Conservation (phyloP, 495 filamentous ascomycete species). For the Cladorrhinum samala region DNA sequence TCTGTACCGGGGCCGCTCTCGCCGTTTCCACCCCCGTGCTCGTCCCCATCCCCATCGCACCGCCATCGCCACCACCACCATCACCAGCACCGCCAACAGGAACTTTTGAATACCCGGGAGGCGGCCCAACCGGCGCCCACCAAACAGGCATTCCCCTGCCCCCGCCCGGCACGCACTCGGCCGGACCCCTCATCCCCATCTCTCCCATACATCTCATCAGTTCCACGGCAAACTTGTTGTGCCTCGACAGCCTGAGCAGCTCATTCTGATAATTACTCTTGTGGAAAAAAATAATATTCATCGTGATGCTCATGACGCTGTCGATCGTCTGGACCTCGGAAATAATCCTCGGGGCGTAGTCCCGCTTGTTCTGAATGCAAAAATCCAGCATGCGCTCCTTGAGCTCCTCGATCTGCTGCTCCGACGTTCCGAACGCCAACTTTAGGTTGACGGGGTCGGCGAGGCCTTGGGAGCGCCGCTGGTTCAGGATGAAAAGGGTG, state of each 20-base stretch:
- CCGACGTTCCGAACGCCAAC: constrained; percentile 83
- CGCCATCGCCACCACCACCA: background rate
- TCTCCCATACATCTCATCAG: constrained; percentile 80
- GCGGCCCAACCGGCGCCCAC: constrained; percentile 34
- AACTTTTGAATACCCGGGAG: too few species aligned
- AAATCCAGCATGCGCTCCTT: constrained; percentile 80
- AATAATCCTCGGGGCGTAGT: constrained; percentile 84
- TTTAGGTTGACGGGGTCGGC: constrained; percentile 81
- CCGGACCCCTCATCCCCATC: constrained; percentile 82
- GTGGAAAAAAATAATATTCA: constrained; percentile 97
- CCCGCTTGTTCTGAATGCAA: constrained; percentile 78
- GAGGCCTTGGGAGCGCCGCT: constrained; percentile 79
- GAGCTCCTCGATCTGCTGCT: constrained; percentile 80
- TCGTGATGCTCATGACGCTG: constrained; percentile 58
- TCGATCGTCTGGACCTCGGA: constrained; percentile 71
- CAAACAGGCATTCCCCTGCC: constrained; percentile 45
- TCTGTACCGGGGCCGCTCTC: background rate
- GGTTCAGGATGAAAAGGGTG: constrained; percentile 89
- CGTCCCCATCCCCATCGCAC: background rate
- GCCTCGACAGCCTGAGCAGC: constrained; percentile 75
- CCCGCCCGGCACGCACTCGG: constrained; percentile 64
- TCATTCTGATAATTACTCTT: constrained; percentile 92
- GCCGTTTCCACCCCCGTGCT: background rate
- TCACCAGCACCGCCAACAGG: too few species aligned
- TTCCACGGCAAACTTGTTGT: constrained; percentile 93